A percentile compares a stretch with the other conserved stretches of the same genome.
Conservation (phyloP, 352 stramenopile genomes). For the Phytophthora constricta region DNA sequence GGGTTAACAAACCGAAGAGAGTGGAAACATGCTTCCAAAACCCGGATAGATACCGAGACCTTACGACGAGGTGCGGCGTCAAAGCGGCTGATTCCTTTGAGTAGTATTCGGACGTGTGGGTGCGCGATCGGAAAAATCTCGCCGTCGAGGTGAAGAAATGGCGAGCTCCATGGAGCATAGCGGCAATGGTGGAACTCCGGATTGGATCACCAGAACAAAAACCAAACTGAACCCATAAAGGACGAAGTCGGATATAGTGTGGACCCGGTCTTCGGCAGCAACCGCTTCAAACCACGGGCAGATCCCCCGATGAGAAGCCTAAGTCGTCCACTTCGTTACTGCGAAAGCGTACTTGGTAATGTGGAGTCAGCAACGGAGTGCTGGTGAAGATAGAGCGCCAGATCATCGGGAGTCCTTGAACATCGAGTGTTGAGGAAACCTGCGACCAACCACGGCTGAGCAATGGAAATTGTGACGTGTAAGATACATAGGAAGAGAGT, state of each 20-base stretch:
- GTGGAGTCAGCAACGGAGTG: conserved; percentile 18
- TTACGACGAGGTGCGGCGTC: background rate
- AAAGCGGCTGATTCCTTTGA: background rate
- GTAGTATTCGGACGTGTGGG: background rate
- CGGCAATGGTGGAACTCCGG: background rate
- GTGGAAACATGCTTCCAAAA: background rate
- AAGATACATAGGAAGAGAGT: background rate
- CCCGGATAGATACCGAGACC: background rate
- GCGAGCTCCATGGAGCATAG: background rate
- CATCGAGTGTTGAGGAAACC: background rate
- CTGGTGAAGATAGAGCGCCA: conserved; percentile 9
- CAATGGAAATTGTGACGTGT: background rate
- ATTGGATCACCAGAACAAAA: background rate
- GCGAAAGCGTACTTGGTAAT: background rate
- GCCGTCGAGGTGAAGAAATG: conserved; percentile 6
- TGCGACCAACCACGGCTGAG: background rate
- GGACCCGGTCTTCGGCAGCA: background rate
- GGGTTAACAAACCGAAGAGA: background rate
- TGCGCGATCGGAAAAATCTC: background rate
- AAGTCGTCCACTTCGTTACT: background rate
- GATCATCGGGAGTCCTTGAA: background rate
- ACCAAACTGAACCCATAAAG: background rate
- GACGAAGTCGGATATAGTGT: conserved; percentile 3
- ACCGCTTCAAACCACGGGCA: background rate
- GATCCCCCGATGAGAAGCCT: background rate